Conservation (phyloP, 2,329 filamentous ascomycete species). For the Magnaporthiopsis rhizophila region DNA sequence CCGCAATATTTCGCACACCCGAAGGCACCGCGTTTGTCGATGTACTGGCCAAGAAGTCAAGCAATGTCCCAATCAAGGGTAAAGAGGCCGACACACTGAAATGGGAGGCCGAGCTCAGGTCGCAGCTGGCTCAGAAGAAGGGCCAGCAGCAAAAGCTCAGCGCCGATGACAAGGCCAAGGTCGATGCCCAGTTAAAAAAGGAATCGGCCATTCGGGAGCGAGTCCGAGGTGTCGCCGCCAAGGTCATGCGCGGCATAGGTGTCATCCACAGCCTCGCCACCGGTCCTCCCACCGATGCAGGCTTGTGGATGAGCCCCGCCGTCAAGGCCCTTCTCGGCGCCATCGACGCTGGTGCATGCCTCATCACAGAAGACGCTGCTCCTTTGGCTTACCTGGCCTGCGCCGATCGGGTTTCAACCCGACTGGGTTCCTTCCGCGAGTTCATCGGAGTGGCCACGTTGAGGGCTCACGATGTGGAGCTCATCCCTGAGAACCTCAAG, state of each 20-base stretch:
- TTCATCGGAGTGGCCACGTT: constrained; percentile 87
- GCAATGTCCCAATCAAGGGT: constrained; percentile 70
- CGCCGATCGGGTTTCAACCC: constrained; percentile 62
- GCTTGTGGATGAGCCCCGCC: constrained; percentile 79
- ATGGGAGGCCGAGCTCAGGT: constrained; percentile 89
- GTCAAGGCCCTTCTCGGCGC: constrained; percentile 64
- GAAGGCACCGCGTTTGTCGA: constrained; percentile 86
- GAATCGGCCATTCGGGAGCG: constrained; percentile 70
- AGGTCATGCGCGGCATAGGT: constrained; percentile 73
- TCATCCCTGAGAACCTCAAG: constrained; percentile 63
- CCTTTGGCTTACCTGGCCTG: constrained; percentile 73
- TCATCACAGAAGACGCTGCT: constrained; percentile 73
- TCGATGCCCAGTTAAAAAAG: constrained; percentile 84
- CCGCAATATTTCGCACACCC: constrained; percentile 85
- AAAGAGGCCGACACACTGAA: constrained; percentile 95
- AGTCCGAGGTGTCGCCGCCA: constrained; percentile 62
- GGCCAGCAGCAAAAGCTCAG: constrained; percentile 86
- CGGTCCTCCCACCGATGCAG: constrained; percentile 82
- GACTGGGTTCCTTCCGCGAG: constrained; percentile 67
- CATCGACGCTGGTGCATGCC: constrained; percentile 71
- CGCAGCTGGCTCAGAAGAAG: constrained; percentile 87
- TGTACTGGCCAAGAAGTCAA: constrained; percentile 76
- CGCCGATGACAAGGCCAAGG: constrained; percentile 78
- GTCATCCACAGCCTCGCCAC: constrained; percentile 75
- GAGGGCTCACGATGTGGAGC: constrained; percentile 65